Conservation (phyloP, 225 moss, liverwort and hornwort genomes). For the Climacium dendroides region DNA sequence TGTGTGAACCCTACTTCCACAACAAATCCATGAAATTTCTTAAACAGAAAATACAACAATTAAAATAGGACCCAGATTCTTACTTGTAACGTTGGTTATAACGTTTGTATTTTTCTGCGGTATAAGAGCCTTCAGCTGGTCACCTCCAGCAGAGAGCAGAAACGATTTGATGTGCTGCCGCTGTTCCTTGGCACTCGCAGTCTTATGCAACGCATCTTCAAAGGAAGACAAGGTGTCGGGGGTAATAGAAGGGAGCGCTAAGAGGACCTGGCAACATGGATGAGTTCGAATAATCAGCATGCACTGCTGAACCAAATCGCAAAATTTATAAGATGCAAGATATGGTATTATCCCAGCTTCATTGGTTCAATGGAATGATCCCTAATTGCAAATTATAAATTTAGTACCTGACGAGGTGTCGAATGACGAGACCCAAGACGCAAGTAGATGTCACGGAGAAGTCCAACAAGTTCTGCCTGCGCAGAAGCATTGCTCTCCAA, state of each 20-base stretch:
- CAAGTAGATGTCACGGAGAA: constrained; percentile 82
- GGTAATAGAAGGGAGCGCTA: constrained; percentile 70
- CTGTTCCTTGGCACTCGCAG: constrained; percentile 89
- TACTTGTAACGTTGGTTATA: constrained; percentile 87
- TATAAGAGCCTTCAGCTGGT: constrained; percentile 83
- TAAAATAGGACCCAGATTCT: not conserved
- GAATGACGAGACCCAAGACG: constrained; percentile 39
- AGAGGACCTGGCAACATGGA: constrained; percentile 49
- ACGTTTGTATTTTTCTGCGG: constrained; percentile 68
- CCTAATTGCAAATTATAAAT: not conserved
- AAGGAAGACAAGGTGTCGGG: constrained; percentile 54
- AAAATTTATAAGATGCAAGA: not conserved
- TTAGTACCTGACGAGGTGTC: constrained; percentile 72
- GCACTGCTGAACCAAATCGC: not conserved
- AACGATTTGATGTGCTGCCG: constrained; percentile 76
- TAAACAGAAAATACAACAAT: not conserved
- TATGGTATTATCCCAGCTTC: not conserved
- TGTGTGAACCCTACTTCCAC: not conserved
- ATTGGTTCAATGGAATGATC: not conserved
- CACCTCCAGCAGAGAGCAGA: constrained; percentile 83
- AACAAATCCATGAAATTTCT: not conserved
- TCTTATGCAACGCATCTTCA: constrained; percentile 68
- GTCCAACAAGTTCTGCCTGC: constrained; percentile 85
- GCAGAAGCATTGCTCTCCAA: constrained; percentile 85
- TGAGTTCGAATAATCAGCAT: not conserved